Conservation (phyloP, 2,329 filamentous ascomycete genomes). For the Penicillium crustosum region DNA sequence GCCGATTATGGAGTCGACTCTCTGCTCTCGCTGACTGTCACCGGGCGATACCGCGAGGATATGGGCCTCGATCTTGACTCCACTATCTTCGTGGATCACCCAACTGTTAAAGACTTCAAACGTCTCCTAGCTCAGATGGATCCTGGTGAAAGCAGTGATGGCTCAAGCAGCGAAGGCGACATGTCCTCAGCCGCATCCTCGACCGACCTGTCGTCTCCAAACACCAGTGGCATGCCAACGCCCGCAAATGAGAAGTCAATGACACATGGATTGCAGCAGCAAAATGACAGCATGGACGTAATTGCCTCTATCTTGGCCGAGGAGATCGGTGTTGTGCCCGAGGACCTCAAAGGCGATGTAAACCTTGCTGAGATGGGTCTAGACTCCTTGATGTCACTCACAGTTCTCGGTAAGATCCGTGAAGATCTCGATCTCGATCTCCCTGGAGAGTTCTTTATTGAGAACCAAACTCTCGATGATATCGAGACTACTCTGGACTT, state of each 20-base stretch:
- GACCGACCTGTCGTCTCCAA: slow-evolving; percentile 37
- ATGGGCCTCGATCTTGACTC: slow-evolving; percentile 60
- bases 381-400: slow-evolving; percentile 49
- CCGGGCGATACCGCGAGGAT: slow-evolving; percentile 62
- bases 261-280: slow-evolving; percentile 13
- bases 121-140: slow-evolving; percentile 48
- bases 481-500: slow-evolving; percentile 41
- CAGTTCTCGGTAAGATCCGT: slow-evolving; percentile 47
- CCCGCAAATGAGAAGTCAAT: slow-evolving; percentile 31
- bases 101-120: slow-evolving; percentile 62
- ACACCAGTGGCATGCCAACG: slow-evolving; percentile 34
- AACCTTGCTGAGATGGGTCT: slow-evolving; percentile 47
- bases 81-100: slow-evolving; percentile 60
- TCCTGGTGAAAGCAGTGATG: slow-evolving; percentile 32
- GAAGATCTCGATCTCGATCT: slow-evolving; percentile 46
- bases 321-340: slow-evolving; percentile 45
- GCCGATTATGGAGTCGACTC: slow-evolving; percentile 64
- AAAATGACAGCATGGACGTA: slow-evolving; percentile 39
- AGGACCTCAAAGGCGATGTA: slow-evolving; percentile 41
- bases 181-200: slow-evolving; percentile 31
- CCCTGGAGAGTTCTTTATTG: slow-evolving; percentile 46
- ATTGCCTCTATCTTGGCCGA: slow-evolving; percentile 45
- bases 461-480: slow-evolving; percentile 44
- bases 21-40: slow-evolving; percentile 61
- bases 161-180: slow-evolving; percentile 31